phyloP scores from a whole-genome alignment of 306 rosid species.

The Casuarina equisetifolia region DNA sequence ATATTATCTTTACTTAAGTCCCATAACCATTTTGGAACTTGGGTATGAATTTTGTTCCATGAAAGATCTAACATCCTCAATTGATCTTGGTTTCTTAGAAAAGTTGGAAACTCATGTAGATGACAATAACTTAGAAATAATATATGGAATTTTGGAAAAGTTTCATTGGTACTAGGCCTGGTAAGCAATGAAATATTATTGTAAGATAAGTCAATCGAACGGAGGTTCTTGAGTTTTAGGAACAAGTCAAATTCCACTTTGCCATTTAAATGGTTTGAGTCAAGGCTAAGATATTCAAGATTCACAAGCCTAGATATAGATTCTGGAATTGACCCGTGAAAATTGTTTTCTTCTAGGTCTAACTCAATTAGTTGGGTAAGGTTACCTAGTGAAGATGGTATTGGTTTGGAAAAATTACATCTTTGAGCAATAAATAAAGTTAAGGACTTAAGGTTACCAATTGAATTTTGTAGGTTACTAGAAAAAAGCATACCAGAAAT shows the following conservation, averaged over 20 bases:
- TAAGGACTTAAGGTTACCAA: not conserved
- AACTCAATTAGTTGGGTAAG: not conserved
- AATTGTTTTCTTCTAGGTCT: not conserved
- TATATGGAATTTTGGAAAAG: too few relatives aligned
- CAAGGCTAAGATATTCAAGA: not conserved
- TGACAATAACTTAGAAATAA: too few relatives aligned
- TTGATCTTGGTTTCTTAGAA: too few relatives aligned
- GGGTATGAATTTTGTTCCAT: too few relatives aligned
- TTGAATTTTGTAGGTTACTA: not conserved
- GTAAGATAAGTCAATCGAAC: too few relatives aligned
- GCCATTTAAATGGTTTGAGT: not conserved
- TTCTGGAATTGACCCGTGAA: not conserved
- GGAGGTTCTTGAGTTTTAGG: too few relatives aligned
- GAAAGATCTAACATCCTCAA: too few relatives aligned
- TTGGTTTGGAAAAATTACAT: not conserved
- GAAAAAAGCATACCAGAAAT: not conserved
- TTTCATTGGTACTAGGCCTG: too few relatives aligned
- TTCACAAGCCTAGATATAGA: not conserved
- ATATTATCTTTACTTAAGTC: too few relatives aligned
- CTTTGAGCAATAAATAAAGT: not conserved
- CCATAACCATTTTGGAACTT: too few relatives aligned
- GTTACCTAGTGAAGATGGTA: not conserved
- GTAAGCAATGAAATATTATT: too few relatives aligned
- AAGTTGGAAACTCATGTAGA: too few relatives aligned
- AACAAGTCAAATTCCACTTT: not conserved